Percentiles rank a stretch among this genome's conserved stretches.
Conservation (phyloP, 495 filamentous ascomycete species). For the Thozetella sp. region DNA sequence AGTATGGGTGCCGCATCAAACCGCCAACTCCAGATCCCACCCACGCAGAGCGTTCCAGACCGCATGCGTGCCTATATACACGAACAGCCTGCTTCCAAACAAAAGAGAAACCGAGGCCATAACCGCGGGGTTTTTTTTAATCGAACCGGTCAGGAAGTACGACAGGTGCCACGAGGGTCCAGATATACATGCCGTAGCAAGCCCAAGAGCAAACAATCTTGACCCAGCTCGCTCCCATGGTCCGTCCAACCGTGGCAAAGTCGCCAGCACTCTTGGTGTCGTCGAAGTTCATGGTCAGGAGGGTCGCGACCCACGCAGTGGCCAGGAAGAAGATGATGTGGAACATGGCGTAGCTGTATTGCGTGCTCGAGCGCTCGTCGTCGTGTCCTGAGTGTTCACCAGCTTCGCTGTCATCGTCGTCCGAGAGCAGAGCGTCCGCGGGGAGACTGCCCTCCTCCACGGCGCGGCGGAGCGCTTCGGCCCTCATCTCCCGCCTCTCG, state of each 20-base stretch:
- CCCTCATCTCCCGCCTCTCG: constrained; percentile 84
- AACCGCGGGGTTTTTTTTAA: constrained; percentile 12
- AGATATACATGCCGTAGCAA: constrained; percentile 91
- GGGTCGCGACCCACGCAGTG: constrained; percentile 92
- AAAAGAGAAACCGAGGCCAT: not conserved
- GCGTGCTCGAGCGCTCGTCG: constrained; percentile 85
- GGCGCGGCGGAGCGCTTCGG: constrained; percentile 85
- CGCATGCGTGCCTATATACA: too few relatives aligned
- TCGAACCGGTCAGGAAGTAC: constrained; percentile 87
- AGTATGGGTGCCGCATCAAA: too few relatives aligned
- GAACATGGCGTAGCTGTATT: constrained; percentile 97
- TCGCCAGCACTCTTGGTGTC: constrained; percentile 58
- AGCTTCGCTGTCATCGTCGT: constrained; percentile 71
- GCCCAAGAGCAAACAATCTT: constrained; percentile 99
- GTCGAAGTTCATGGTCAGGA: constrained; percentile 84
- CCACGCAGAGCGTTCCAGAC: too few relatives aligned
- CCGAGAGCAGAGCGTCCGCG: constrained; percentile 84
- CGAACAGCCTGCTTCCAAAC: not conserved
- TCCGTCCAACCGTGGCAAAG: constrained; percentile 90
- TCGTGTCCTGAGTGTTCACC: constrained; percentile 65
- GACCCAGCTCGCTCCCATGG: constrained; percentile 98
- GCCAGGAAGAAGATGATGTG: constrained; percentile 97
- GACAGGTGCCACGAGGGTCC: constrained; percentile 88
- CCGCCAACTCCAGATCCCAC: too few relatives aligned
- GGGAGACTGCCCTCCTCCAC: constrained; percentile 90